These are phyloP conservation scores for Colletotrichum costaricense DNA, from an alignment of 2,329 filamentous ascomycete species.

Conservation along the genomic window DNA sequence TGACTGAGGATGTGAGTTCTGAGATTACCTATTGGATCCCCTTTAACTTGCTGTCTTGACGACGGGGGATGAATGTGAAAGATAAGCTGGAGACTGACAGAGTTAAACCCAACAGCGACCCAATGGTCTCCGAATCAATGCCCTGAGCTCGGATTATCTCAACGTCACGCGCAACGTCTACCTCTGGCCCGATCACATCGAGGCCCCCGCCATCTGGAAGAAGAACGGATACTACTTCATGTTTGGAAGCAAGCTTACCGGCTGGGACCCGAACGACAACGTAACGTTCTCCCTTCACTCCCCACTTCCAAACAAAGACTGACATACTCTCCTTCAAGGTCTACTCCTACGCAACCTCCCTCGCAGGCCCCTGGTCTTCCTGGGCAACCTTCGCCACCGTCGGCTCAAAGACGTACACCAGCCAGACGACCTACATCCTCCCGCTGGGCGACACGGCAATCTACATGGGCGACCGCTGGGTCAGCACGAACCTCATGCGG, in stretches of 20 bases:
- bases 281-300: constrained; percentile 40
- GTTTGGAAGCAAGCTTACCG: constrained; percentile 69
- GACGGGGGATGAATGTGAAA: neutral
- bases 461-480: constrained; percentile 78
- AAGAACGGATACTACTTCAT: constrained; percentile 71
- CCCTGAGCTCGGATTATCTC: constrained; percentile 67
- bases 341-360: constrained; percentile 67
- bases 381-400: constrained; percentile 69
- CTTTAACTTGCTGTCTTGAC: neutral
- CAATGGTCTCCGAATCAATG: constrained; percentile 58
- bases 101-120: constrained; percentile 8
- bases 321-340: constrained; percentile 39
- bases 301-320: neutral
- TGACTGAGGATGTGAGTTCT: constrained; percentile 63
- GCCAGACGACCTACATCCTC: constrained; percentile 71
- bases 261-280: constrained; percentile 74
- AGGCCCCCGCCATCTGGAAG: constrained; percentile 73
- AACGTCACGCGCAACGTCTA: constrained; percentile 61
- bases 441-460: constrained; percentile 56
- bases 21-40: too few species aligned
- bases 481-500: constrained; percentile 65
- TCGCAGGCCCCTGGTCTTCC: constrained; percentile 69
- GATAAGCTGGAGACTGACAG: neutral
- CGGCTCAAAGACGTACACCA: constrained; percentile 68
- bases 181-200: constrained; percentile 64